Evolutionary conservation across 2,329 filamentous ascomycete species (phyloP), one percentile per base, ranked within the genome.

Genomic region (Alternaria brassicicola): DNA sequence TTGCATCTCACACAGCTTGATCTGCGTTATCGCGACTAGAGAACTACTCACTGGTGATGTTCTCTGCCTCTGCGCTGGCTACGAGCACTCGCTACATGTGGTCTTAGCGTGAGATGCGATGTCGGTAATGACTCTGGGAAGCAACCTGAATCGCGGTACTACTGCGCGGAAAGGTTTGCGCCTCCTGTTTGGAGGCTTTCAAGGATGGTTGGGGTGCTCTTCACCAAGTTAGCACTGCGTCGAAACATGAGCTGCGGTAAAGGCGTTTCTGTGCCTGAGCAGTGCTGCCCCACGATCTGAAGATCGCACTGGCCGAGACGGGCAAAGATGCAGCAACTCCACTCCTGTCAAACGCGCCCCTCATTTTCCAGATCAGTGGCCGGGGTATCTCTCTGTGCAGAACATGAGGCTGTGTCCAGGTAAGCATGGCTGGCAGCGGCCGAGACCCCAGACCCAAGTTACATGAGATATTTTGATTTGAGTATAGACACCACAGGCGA

Each of bases 1-100:
- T 52, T 52, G 49, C 57, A 59, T 57, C n/a, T 60, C 59, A 52
- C 49, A 41, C 36, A 57, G 43, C 61, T 55, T 53, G 48, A n/a
- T 30, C 17, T 63, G 51, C 57, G 56, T 59, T 64, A 55, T 65
- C 62, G 63, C 42, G 47, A 46, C 52, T 31, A 48, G 45, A 50
- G 21, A 26, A 41, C 38, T 42, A 19, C 52, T 57, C 55, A 51
- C 54, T 59, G 55, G 54, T 48, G 46, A 41, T 55, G 63, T 49
- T 51, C 52, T 46, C 53, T 30, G 13, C 26, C n/a, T 46, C 19
- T 46, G 26, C 42, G 26, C 42, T 21, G 42, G 42, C 26, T 36
- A 48, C 41, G 38, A 47, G 19, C 21, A 12, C 36, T 33, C 52
- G 47, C 59, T 48, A 52, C 17, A 46, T 10, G n/a, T 46, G 3